Evolutionary conservation across 371 early-diverging fungal genomes (phyloP).

Genomic region (Rhizopus microsporus): DNA sequence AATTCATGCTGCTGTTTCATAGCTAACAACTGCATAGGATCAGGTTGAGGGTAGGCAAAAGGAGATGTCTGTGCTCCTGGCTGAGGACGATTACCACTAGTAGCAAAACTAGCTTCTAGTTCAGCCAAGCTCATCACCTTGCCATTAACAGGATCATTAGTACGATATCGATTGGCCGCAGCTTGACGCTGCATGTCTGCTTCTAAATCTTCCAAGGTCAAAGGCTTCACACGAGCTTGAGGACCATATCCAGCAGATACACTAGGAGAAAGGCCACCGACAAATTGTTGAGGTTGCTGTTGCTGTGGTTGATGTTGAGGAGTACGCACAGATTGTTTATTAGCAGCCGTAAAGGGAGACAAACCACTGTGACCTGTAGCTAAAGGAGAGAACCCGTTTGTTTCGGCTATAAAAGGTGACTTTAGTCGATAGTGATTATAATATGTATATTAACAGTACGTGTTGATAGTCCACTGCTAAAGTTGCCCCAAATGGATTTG

Average conservation of each 20-base stretch:
- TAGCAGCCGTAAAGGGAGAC: slow-evolving; percentile 26
- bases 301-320: slow-evolving; percentile 31
- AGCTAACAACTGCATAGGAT: slow-evolving; percentile 32
- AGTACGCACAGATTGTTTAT: slow-evolving; percentile 17
- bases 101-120: slow-evolving; percentile 66
- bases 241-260: slow-evolving; percentile 21
- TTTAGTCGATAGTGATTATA: slow-evolving; percentile 1
- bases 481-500: slow-evolving; percentile 50
- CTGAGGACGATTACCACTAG: slow-evolving; percentile 11
- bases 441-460: slow-evolving; percentile 12
- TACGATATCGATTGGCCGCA: slow-evolving; percentile 22
- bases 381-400: slow-evolving; percentile 22
- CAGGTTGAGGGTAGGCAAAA: slow-evolving; percentile 27
- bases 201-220: slow-evolving; percentile 59
- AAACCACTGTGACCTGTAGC: slow-evolving; percentile 16
- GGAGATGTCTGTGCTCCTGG: slow-evolving; percentile 13
- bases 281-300: slow-evolving; percentile 21
- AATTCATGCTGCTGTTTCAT: slow-evolving; percentile 33
- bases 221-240: slow-evolving; percentile 33
- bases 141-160: slow-evolving; percentile 27
- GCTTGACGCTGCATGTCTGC: slow-evolving; percentile 53
- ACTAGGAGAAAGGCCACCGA: slow-evolving; percentile 24
- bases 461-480: slow-evolving; percentile 32
- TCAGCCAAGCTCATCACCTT: slow-evolving; percentile 69
- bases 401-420: slow-evolving; percentile 11